Base-by-base conservation (phyloP, 345 rosid species). In the Salix exigua region DNA sequence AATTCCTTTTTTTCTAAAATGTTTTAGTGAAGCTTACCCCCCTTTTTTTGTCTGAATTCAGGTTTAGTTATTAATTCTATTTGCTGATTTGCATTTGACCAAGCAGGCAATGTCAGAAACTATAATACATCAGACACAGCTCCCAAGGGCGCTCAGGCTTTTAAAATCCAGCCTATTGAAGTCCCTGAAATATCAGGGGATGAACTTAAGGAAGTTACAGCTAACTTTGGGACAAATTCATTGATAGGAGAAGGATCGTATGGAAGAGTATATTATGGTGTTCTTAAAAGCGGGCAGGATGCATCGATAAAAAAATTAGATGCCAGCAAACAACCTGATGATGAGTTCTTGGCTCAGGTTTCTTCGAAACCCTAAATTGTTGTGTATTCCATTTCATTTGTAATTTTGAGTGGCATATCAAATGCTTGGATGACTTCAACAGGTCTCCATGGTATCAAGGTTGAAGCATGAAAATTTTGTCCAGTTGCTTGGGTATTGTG, bases 391-490 rank as follows among this genome's bases (percentile, higher is more conserved):
- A 13, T 28, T 5, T 28, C 66, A 12, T 5, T 61, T 48, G 2
- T 13, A 46, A 14, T 25, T 77, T 48, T 25, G 23, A 38, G 28
- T 80, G 28, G 28, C 77, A 19, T 77, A 21, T 58, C 18, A 16
- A 69, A 30, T 53, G 33, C 33, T 42, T 77, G 40, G 60, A 2
- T 7, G 16, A 37, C 48, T 77, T 80, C 62, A 68, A 58, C 87
- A 94, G 98, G 94, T 94, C 31, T 91, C 97, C 18, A 94, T 91
- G 97, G 97, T 90, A 67, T 94, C 97, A n/a, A 87, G 95, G 83
- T 86, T 94, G 83, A 88, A 87, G 77, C 91, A 94, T 73, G 98
- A 88, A 50, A 89, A 91, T 87, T 89, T 94, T 74, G 91, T 91
- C 31, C 91, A 87, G 48, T 90, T 94, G 82, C 81, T 94, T 46